phyloP scores from a whole-genome alignment of 2,329 filamentous ascomycete genomes.

The Phialocephala subalpina region DNA sequence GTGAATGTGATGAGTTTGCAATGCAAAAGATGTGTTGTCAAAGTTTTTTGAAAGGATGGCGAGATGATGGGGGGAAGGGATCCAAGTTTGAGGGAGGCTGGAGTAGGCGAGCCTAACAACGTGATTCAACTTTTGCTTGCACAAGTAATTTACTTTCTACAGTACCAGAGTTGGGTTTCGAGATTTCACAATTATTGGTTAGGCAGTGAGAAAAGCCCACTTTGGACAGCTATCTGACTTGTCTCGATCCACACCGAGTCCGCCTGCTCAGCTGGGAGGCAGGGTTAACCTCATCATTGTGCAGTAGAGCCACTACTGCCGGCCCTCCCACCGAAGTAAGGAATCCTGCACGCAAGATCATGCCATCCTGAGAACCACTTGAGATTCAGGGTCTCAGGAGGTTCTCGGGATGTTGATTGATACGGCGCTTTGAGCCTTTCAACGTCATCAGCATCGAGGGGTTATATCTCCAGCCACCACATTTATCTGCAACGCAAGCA shows the following conservation, averaged over 20 bases:
- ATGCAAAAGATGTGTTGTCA: neutral
- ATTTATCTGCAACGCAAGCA: neutral
- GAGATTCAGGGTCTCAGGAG: constrained; percentile 7
- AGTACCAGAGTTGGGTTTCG: constrained; percentile 1
- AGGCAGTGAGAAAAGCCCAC: neutral
- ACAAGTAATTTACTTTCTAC: neutral
- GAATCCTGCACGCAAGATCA: neutral
- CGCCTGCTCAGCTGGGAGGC: neutral
- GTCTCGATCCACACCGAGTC: neutral
- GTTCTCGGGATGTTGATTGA: neutral
- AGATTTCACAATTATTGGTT: neutral
- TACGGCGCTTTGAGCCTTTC: neutral
- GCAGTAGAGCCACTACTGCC: neutral
- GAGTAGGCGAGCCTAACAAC: neutral
- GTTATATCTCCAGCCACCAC: neutral
- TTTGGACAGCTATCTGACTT: neutral
- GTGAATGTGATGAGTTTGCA: constrained; percentile 6
- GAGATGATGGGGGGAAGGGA: constrained; percentile 11
- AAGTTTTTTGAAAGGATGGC: constrained; percentile 4
- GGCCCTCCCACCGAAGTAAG: neutral
- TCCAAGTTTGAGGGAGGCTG: neutral
- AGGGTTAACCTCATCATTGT: neutral
- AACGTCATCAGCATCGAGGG: neutral
- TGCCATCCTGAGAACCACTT: neutral
- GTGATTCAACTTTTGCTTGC: neutral